These are phyloP conservation scores for Chloris gayana DNA, from an alignment of 176 grass and related monocot genomes.

Conservation along the genomic window DNA sequence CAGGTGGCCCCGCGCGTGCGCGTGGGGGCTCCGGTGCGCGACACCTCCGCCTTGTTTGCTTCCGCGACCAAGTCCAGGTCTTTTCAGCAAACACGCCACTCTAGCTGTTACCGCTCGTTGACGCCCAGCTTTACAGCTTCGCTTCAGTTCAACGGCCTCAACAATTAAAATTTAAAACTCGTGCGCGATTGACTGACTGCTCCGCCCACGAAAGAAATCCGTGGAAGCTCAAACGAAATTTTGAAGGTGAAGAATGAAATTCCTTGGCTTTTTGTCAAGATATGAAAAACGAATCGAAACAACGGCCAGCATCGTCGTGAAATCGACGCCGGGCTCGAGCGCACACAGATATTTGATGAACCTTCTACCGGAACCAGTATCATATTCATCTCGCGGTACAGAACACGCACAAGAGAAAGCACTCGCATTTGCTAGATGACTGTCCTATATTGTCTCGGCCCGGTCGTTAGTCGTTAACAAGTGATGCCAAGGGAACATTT, in stretches of 20 bases:
- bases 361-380: neutral
- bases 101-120: neutral
- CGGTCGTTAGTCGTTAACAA: neutral
- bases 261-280: neutral
- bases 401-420: neutral
- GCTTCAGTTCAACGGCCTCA: neutral
- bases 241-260: neutral
- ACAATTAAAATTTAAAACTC: neutral
- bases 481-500: neutral
- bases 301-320: neutral
- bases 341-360: neutral
- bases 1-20: constrained; percentile 32
- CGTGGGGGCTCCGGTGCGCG: constrained; percentile 30
- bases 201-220: neutral
- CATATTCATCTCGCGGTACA: neutral
- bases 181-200: neutral
- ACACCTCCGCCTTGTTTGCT: too few relatives aligned
- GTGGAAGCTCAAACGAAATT: neutral
- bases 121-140: neutral
- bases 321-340: neutral
- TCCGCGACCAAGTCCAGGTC: neutral
- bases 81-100: neutral
- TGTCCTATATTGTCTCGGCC: neutral
- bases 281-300: too few relatives aligned
- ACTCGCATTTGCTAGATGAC: neutral